Percentiles rank a stretch among this genome's conserved stretches.
phyloP scores from a whole-genome alignment of 1,284 basidiomycete genomes.

The Kalmanozyma brasiliensis region DNA sequence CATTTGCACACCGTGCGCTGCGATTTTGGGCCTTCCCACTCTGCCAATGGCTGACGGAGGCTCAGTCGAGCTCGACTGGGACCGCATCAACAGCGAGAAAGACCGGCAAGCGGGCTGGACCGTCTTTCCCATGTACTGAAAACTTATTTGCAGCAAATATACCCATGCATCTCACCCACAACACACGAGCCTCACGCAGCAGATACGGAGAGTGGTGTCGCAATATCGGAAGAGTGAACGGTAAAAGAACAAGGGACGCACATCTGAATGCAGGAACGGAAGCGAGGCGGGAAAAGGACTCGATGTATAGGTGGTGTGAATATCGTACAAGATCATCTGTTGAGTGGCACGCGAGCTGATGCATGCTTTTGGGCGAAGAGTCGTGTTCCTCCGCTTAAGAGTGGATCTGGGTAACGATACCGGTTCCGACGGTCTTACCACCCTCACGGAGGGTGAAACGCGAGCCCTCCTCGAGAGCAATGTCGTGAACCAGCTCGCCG shows the following conservation, averaged over 20 bases:
- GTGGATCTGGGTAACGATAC: constrained; percentile 65
- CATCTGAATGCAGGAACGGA: constrained; percentile 14
- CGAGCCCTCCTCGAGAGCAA: constrained; percentile 90
- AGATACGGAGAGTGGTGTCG: constrained; percentile 31
- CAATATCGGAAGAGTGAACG: constrained; percentile 9
- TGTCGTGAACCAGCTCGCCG: constrained; percentile 84
- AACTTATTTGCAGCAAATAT: not conserved
- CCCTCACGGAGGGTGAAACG: constrained; percentile 98
- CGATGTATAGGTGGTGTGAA: constrained; percentile 9
- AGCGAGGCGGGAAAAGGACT: constrained; percentile 5
- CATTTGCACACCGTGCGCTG: constrained; percentile 36
- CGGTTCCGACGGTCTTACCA: constrained; percentile 77
- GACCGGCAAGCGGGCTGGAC: constrained; percentile 26
- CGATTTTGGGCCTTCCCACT: constrained; percentile 31
- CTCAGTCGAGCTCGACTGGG: constrained; percentile 20
- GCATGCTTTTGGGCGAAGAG: not conserved
- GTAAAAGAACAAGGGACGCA: constrained; percentile 15
- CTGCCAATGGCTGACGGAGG: not conserved
- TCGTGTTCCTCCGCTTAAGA: constrained; percentile 26
- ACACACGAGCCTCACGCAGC: not conserved
- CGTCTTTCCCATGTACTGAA: constrained; percentile 38
- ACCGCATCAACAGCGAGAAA: constrained; percentile 21
- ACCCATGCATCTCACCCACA: constrained; percentile 3
- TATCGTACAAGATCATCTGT: constrained; percentile 37
- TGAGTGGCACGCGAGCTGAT: not conserved